These are phyloP conservation scores for Moniliophthora roreri DNA, from an alignment of 1,284 basidiomycete species.

Conservation along the genomic window DNA sequence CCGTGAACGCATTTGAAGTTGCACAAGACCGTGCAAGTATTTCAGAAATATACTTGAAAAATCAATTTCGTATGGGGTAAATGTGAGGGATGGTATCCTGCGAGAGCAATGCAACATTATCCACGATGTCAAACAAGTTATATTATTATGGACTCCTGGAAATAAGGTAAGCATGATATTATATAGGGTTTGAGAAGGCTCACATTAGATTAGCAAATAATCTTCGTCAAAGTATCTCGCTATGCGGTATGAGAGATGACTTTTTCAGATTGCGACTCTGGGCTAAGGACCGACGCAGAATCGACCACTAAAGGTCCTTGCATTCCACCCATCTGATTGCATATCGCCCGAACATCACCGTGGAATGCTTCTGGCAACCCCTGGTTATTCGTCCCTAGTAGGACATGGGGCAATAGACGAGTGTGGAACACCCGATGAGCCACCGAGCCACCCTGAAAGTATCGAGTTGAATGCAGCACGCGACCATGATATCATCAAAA, in stretches of 20 bases:
- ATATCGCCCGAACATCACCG: conserved; percentile 41
- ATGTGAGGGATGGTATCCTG: too few species aligned
- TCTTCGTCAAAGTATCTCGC: background rate
- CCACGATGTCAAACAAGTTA: too few species aligned
- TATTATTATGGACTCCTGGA: too few species aligned
- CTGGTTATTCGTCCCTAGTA: conserved; percentile 38
- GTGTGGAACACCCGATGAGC: conserved; percentile 70
- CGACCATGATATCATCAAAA: too few species aligned
- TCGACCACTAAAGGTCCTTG: conserved; percentile 17
- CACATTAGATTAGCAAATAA: too few species aligned
- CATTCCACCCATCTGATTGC: conserved; percentile 49
- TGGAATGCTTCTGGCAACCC: conserved; percentile 58
- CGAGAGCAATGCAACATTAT: too few species aligned
- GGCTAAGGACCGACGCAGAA: background rate
- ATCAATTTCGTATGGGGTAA: too few species aligned
- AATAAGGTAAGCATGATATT: too few species aligned
- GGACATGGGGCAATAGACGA: conserved; percentile 56
- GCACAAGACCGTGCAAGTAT: too few species aligned
- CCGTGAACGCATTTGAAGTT: too few species aligned
- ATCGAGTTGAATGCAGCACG: background rate
- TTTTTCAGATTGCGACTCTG: background rate
- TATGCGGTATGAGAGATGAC: background rate
- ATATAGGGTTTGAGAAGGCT: too few species aligned
- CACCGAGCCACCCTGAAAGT: conserved; percentile 52
- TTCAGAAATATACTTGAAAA: too few species aligned